Conservation (phyloP, 768 basidiomycete genomes). For the Lactifluus subvellereus region DNA sequence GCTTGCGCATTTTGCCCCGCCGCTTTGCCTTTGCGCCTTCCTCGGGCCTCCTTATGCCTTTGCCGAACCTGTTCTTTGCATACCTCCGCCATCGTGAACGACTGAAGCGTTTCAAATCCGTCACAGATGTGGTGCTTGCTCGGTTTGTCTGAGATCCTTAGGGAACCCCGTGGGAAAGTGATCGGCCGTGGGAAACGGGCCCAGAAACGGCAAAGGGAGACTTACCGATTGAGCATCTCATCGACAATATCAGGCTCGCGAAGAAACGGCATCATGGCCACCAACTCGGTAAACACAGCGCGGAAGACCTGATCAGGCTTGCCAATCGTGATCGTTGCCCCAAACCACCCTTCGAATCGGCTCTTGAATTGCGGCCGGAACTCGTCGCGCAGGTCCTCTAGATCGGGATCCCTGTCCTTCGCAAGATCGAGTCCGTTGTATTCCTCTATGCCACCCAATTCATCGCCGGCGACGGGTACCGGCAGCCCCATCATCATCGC, state of each 20-base stretch:
- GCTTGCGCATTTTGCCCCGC: not conserved
- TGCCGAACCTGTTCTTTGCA: slow-evolving; percentile 32
- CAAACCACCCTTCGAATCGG: slow-evolving; percentile 54
- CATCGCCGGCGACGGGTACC: slow-evolving; percentile 35
- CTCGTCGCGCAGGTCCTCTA: slow-evolving; percentile 57
- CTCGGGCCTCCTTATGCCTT: not conserved
- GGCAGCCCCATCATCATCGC: slow-evolving; percentile 60
- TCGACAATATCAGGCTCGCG: slow-evolving; percentile 44
- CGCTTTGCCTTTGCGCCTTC: not conserved
- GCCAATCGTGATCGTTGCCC: slow-evolving; percentile 35
- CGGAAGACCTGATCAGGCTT: slow-evolving; percentile 36
- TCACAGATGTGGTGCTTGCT: slow-evolving; percentile 49
- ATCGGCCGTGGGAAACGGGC: not conserved
- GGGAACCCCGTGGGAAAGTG: not conserved
- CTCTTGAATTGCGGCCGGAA: slow-evolving; percentile 52
- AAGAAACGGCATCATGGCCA: slow-evolving; percentile 55
- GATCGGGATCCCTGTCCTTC: slow-evolving; percentile 43
- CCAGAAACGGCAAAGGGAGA: not conserved
- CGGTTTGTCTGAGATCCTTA: slow-evolving; percentile 49
- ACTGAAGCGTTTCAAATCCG: slow-evolving; percentile 45
- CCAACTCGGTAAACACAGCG: slow-evolving; percentile 40
- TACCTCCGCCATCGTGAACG: slow-evolving; percentile 44
- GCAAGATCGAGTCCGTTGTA: slow-evolving; percentile 48
- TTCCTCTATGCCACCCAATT: slow-evolving; percentile 41
- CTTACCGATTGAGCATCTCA: slow-evolving; percentile 51